These are phyloP conservation scores for Pythium oligandrum DNA, from an alignment of 352 stramenopile genomes.

Conservation along the genomic window DNA sequence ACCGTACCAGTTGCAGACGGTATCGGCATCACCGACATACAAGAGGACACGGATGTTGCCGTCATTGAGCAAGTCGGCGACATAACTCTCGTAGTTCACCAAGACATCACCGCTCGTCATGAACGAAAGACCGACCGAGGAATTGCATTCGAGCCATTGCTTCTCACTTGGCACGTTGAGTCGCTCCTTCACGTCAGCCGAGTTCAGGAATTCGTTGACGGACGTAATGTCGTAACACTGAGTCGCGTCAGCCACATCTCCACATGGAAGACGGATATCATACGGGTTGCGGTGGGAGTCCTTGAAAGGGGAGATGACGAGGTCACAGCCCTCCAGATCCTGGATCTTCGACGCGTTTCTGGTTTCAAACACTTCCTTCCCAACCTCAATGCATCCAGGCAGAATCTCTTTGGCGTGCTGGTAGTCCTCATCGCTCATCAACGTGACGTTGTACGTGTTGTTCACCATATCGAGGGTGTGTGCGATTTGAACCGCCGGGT, in stretches of 20 bases:
- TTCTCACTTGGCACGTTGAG: background rate
- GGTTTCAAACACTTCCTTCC: too few relatives aligned
- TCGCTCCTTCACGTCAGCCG: background rate
- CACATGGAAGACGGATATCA: constrained; percentile 64
- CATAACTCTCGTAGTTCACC: constrained; percentile 67
- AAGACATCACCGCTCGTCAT: constrained; percentile 81
- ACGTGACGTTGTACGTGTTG: constrained; percentile 68
- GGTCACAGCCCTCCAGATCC: background rate
- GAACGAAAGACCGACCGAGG: constrained; percentile 83
- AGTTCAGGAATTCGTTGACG: constrained; percentile 15
- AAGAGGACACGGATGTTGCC: constrained; percentile 66
- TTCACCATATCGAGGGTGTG: constrained; percentile 58
- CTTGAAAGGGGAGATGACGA: constrained; percentile 25
- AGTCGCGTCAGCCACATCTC: constrained; percentile 36
- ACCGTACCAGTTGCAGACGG: constrained; percentile 93
- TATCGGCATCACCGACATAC: constrained; percentile 92
- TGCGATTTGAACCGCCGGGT: constrained; percentile 33
- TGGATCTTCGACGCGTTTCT: constrained; percentile 43
- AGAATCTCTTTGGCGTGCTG: constrained; percentile 26
- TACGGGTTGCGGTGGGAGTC: constrained; percentile 63
- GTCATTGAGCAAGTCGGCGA: constrained; percentile 67
- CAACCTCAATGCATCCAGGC: constrained; percentile 28
- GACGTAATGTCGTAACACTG: constrained; percentile 42
- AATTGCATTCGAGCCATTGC: background rate
- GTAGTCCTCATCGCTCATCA: constrained; percentile 33